Base-by-base conservation (phyloP, 2,329 filamentous ascomycete genomes). In the Lojkania enalia region DNA sequence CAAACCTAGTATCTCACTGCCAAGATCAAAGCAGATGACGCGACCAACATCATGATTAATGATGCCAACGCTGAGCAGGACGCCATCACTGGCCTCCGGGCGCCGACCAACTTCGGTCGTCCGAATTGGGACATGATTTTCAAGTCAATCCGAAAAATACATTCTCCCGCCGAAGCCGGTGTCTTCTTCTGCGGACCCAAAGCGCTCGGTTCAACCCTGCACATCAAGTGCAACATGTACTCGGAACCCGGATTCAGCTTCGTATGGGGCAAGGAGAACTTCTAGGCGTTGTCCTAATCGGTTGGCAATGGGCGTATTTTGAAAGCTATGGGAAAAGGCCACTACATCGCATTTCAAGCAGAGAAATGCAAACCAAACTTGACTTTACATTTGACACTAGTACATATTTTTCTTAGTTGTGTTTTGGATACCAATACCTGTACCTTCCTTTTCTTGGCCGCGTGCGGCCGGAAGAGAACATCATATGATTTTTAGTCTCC, bases 101-200 rank as follows among this genome's bases (percentile, higher is more conserved):
- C 87, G 42, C 88, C 88, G 15, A 94, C 88, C 32, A 94, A 90
- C 74, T 90, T 94, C 66, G 89, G 89, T 42, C 78, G 88, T 18
- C 89, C 89, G 13, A 92, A 94, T 72, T 94, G 89, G 89, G 87
- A 94, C 65, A 89, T 89, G 82, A 88, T 95, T 60, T 94, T 94
- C 75, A 82, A 87, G 52, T 85, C 85, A 42, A 88, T 95, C 65
- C 78, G 88, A 61, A 90, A 90, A 71, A 81, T 94, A 39, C 70
- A 73, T 52, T 45, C 61, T 2, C 70, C 70, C 5, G 69, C 70
- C 7, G 70, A 73, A 55, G 70, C 70, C 1, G 70, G 70, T 54
- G 70, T 73, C 11, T 73, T 94, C 76, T 94, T 92, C 77, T 94
- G 88, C 65, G 88, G 88, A 0, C 88, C 88, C 23, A 92, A 92